Base-by-base conservation (phyloP, 73 alveolate species). In the Tetrahymena thermophila region DNA sequence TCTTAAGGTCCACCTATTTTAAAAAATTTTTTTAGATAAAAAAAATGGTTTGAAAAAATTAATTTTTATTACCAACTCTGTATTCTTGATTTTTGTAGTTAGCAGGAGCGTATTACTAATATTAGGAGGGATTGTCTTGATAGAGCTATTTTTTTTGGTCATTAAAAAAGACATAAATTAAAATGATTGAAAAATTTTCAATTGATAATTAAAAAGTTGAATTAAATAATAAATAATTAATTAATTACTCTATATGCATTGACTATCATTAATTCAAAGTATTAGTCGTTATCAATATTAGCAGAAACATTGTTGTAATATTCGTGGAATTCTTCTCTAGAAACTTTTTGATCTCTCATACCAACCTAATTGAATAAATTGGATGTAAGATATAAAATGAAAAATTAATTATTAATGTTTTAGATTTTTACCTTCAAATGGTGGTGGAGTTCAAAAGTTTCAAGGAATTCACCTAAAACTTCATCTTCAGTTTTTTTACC, bases 401-500 rank as follows among this genome's bases (percentile, higher is more conserved):
- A 37, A 37, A 37, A 37, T 37, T 7, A 55, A 55, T 4, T 5
- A 55, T 55, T 55, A 55, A 5, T 55, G 2, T 19, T 3, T 11
- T 28, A 96, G 94, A 35, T 37, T 71, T 84, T 93, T 96, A 38
- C 71, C 84, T 85, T 71, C 37, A 71, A 71, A 34, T 94, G 93
- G 50, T 96, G 98, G 94, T 96, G 97, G 28, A 94, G 95, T 93
- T 96, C 97, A 95, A 96, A 97, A 8, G 98, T 94, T 57, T 97
- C 98, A 21, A 94, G 93, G 94, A 97, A 97, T 37, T 97, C 98
- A 42, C 94, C 96, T 28, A 96, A 94, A 19, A 96, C 93, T 58
- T 97, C 98, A 95, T 96, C 97, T 85, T 97, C 98, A 85, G 97
- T 97, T 96, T 94, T 96, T 56, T 94, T 93, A 57, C 97, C 96